Evolutionary conservation across 441 rosid genomes (phyloP).

Genomic region (Syzygium syzygioides): DNA sequence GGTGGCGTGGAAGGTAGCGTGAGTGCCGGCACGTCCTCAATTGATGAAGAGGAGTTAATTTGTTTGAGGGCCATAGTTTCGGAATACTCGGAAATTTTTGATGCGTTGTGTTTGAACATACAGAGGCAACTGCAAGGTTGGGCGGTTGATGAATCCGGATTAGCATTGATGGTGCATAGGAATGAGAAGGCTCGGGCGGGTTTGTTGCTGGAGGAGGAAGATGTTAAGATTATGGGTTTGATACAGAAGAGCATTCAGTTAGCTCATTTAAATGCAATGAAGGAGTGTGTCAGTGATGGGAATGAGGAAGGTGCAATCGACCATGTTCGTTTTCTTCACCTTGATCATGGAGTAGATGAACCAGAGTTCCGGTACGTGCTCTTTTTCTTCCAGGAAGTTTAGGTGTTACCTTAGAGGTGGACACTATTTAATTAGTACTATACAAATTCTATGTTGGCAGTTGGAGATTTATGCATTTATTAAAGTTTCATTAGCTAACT

Average conservation of each 20-base stretch:
- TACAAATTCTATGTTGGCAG: background rate
- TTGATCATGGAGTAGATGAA: constrained; percentile 63
- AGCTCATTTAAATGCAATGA: constrained; percentile 70
- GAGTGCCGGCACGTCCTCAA: background rate
- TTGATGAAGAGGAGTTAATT: constrained; percentile 45
- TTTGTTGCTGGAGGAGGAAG: constrained; percentile 30
- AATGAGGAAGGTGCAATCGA: constrained; percentile 53
- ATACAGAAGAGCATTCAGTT: constrained; percentile 61
- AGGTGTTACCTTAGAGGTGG: background rate
- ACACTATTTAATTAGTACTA: background rate
- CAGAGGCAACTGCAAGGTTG: constrained; percentile 52
- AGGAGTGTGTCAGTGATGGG: constrained; percentile 31
- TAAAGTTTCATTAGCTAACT: background rate
- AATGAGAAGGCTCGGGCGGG: constrained; percentile 23
- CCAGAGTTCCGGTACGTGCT: constrained; percentile 54
- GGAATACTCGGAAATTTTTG: constrained; percentile 61
- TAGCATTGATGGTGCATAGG: constrained; percentile 34
- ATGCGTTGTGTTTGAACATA: constrained; percentile 65
- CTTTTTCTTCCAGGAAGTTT: background rate
- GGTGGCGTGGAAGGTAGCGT: background rate
- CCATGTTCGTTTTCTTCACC: constrained; percentile 60
- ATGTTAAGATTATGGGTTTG: constrained; percentile 38
- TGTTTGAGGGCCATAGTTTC: constrained; percentile 46
- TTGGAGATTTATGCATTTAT: background rate
- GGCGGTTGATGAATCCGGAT: constrained; percentile 29